Evolutionary conservation across 345 rosid genomes (phyloP).

Genomic region (Cardamine occulta): DNA sequence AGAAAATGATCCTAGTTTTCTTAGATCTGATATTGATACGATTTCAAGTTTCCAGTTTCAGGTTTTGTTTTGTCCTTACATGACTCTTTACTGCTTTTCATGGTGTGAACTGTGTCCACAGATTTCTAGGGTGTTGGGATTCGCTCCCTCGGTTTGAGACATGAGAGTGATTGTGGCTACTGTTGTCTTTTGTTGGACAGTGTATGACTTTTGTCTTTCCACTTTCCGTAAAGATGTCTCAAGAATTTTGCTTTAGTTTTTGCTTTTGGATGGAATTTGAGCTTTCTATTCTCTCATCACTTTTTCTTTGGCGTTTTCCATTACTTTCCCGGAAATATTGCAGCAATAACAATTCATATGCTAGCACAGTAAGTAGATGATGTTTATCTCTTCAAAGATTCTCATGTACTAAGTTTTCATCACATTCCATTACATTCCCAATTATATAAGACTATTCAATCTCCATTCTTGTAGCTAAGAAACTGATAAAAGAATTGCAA

Average conservation of each 20-base stretch:
- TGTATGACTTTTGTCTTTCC: not conserved
- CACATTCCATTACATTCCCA: not conserved
- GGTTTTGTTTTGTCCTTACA: slow-evolving; percentile 2
- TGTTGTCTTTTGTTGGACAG: slow-evolving; percentile 11
- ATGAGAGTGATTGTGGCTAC: not conserved
- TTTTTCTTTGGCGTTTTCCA: slow-evolving; percentile 17
- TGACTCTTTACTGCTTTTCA: not conserved
- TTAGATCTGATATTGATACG: not conserved
- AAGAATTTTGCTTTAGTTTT: not conserved
- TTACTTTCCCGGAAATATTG: slow-evolving; percentile 3
- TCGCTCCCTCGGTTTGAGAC: slow-evolving; percentile 5
- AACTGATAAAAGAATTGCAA: slow-evolving; percentile 6
- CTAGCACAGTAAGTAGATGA: not conserved
- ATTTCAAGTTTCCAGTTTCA: slow-evolving; percentile 19
- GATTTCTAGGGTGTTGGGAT: slow-evolving; percentile 11
- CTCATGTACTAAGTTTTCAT: not conserved
- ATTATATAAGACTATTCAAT: not conserved
- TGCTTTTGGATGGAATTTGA: not conserved
- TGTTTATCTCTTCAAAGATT: not conserved
- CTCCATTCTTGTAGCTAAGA: slow-evolving; percentile 6
- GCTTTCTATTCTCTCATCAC: slow-evolving; percentile 1
- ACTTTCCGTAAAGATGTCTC: slow-evolving; percentile 32
- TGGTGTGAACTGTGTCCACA: slow-evolving; percentile 10
- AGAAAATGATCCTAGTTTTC: slow-evolving; percentile 13
- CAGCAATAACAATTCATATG: not conserved